Conservation (phyloP, 2,329 filamentous ascomycete genomes). For the Trichophyton schoenleinii region DNA sequence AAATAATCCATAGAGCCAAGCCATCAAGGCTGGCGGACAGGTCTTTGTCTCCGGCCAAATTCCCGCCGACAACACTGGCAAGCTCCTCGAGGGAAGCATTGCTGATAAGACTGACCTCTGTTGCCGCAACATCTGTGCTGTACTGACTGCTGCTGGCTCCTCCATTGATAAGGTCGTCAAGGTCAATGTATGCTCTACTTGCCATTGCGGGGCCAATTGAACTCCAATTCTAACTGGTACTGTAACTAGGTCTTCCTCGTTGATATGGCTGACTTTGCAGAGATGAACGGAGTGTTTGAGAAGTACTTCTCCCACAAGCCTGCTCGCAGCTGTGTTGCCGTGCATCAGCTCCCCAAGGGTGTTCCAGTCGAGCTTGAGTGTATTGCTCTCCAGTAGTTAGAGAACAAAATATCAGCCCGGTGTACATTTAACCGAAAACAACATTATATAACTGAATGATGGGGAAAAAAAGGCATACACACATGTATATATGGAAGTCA, state of each 20-base stretch:
- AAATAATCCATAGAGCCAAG: conserved; percentile 34
- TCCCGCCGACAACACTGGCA: conserved; percentile 51
- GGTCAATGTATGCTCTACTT: conserved; percentile 44
- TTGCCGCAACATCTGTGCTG: conserved; percentile 70
- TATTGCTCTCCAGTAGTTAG: conserved; percentile 37
- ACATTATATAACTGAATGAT: not conserved
- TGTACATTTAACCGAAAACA: not conserved
- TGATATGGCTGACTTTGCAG: conserved; percentile 78
- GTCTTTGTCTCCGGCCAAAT: conserved; percentile 68
- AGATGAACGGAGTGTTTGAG: conserved; percentile 63
- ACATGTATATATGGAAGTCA: not conserved
- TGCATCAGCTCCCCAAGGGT: conserved; percentile 50
- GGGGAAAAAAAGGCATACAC: too few relatives aligned
- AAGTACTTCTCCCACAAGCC: conserved; percentile 57
- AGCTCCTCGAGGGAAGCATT: conserved; percentile 52
- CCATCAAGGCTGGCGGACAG: conserved; percentile 54
- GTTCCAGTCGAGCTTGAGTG: conserved; percentile 55
- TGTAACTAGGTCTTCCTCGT: conserved; percentile 59
- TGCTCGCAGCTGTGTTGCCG: conserved; percentile 50
- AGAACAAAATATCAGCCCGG: not conserved
- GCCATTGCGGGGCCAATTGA: not conserved
- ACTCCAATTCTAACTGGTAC: not conserved
- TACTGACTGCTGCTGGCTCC: conserved; percentile 70
- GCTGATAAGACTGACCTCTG: conserved; percentile 57
- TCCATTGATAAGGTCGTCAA: conserved; percentile 73